Percentiles rank a stretch among this genome's conserved stretches.
Evolutionary conservation across 257 asterid genomes (phyloP).

Genomic region (Orobanche coerulescens): DNA sequence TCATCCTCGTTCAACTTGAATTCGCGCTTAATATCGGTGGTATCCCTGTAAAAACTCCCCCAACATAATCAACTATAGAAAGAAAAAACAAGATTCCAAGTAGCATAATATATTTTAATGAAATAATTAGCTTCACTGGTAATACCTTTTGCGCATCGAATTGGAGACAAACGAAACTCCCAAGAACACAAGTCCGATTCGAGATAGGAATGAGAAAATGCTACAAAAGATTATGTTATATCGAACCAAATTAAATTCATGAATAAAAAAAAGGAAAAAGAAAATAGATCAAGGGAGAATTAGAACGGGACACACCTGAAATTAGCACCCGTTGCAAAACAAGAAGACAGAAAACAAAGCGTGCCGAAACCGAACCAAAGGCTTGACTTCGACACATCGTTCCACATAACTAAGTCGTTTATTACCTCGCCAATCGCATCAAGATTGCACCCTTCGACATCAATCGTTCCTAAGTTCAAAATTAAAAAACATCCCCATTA

Average conservation of each 20-base stretch:
- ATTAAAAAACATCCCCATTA: background rate
- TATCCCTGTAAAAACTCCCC: conserved; percentile 35
- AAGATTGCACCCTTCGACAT: conserved; percentile 38
- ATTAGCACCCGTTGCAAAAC: conserved; percentile 53
- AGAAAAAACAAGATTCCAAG: background rate
- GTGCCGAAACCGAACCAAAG: conserved; percentile 96
- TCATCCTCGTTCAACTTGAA: conserved; percentile 67
- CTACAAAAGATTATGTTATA: conserved; percentile 35
- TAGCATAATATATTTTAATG: background rate
- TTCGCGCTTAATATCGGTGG: conserved; percentile 29
- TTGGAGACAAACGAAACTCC: conserved; percentile 68
- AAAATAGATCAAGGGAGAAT: background rate
- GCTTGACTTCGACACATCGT: conserved; percentile 85
- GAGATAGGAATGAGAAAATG: conserved; percentile 71
- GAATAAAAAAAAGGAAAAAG: background rate
- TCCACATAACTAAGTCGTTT: conserved; percentile 80
- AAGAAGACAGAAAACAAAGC: conserved; percentile 72
- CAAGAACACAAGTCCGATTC: conserved; percentile 63
- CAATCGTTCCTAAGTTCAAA: conserved; percentile 31
- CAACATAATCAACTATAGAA: background rate
- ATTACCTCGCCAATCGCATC: conserved; percentile 45
- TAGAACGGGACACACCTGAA: conserved; percentile 49
- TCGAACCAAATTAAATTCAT: background rate
- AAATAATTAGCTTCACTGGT: background rate
- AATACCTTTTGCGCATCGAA: conserved; percentile 67